Conservation (phyloP, 2,329 filamentous ascomycete genomes). For the Aschersonia sp. region DNA sequence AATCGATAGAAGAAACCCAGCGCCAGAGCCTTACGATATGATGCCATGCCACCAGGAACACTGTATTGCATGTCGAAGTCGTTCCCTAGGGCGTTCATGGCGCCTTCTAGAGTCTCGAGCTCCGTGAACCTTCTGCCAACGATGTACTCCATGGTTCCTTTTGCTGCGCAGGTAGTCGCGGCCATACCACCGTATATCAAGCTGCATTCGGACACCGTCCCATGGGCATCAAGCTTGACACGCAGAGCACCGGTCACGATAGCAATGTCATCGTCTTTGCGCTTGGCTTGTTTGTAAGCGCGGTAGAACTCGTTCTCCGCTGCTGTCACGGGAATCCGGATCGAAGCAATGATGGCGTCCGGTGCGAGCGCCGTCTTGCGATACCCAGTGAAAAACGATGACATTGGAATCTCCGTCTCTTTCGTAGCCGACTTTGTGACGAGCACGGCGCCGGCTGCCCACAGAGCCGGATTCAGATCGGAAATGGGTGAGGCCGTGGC, state of each 20-base stretch:
- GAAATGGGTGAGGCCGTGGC: conserved; percentile 93
- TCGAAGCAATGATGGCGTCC: conserved; percentile 72
- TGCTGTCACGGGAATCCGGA: conserved; percentile 67
- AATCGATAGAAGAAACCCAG: conserved; percentile 95
- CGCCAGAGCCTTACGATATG: conserved; percentile 80
- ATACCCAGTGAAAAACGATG: conserved; percentile 84
- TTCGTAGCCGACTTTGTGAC: conserved; percentile 62
- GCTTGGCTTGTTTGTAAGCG: conserved; percentile 90
- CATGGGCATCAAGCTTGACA: conserved; percentile 52
- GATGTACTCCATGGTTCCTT: conserved; percentile 59
- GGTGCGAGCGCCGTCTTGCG: conserved; percentile 65
- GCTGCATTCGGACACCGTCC: conserved; percentile 58
- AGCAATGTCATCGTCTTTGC: conserved; percentile 96
- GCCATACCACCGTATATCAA: conserved; percentile 95
- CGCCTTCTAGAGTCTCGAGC: conserved; percentile 70
- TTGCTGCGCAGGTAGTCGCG: conserved; percentile 76
- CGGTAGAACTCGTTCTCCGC: conserved; percentile 70
- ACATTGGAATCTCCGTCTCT: conserved; percentile 80
- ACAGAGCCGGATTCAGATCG: conserved; percentile 86
- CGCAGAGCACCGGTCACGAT: conserved; percentile 85
- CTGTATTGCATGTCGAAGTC: conserved; percentile 85
- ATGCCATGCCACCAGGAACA: conserved; percentile 94
- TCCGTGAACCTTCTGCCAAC: conserved; percentile 68
- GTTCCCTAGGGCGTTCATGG: conserved; percentile 75
- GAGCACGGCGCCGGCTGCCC: conserved; percentile 70